A percentile compares a stretch with the other conserved stretches of the same genome.
Conservation (phyloP, 2,329 filamentous ascomycete species). For the Zasmidium cellare region DNA sequence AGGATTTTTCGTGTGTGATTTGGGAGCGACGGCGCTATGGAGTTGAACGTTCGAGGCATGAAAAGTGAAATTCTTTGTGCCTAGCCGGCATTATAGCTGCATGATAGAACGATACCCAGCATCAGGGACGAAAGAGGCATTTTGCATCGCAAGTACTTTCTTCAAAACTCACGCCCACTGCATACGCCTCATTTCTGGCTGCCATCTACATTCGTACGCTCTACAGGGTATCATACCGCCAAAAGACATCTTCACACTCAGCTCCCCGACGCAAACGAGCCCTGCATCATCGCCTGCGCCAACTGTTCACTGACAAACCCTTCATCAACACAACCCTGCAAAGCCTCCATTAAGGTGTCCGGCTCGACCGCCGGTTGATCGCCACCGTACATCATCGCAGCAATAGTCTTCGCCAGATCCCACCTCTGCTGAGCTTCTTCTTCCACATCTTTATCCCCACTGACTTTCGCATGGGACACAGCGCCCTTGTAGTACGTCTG, state of each 20-base stretch:
- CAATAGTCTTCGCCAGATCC: constrained; percentile 40
- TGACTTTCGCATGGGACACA: constrained; percentile 25
- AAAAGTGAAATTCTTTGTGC: not conserved
- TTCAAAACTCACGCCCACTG: no score
- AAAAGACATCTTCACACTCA: not conserved
- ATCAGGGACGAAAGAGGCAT: no score
- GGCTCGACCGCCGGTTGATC: constrained; percentile 37
- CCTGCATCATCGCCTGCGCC: constrained; percentile 3
- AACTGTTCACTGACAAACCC: constrained; percentile 41
- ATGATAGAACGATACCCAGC: constrained; percentile 1
- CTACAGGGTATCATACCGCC: not conserved
- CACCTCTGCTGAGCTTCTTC: constrained; percentile 42
- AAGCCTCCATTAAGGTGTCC: constrained; percentile 42
- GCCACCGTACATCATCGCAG: constrained; percentile 41
- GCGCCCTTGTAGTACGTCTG: constrained; percentile 60
- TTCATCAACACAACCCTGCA: constrained; percentile 56
- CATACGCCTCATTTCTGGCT: no score
- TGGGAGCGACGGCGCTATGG: constrained; percentile 9
- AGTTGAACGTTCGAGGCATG: not conserved
- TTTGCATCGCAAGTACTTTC: no score
- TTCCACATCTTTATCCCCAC: constrained; percentile 33
- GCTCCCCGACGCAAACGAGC: not conserved
- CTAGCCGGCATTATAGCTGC: not conserved
- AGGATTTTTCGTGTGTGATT: not conserved
- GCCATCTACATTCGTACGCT: no score